phyloP scores from a whole-genome alignment of 1,139 yeast genomes.

The Candida neerlandica region DNA sequence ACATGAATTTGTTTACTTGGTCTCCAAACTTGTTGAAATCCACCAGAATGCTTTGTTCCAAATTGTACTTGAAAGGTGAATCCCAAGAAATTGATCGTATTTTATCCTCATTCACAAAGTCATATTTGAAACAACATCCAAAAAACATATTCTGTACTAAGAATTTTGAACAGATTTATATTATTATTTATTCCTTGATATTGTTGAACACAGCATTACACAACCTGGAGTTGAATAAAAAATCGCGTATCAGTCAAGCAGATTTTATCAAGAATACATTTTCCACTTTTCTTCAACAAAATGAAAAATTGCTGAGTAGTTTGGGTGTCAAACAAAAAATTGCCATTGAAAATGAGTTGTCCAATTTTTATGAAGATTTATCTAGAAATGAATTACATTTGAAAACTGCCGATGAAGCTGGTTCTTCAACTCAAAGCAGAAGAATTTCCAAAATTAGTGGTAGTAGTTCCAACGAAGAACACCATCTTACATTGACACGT shows the following conservation, averaged over 20 bases:
- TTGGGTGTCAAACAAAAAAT: no score
- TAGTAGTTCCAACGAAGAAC: not conserved
- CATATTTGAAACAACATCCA: constrained; percentile 62
- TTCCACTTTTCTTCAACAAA: constrained; percentile 43
- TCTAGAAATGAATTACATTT: no score
- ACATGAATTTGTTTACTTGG: constrained; percentile 55
- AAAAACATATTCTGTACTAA: constrained; percentile 50
- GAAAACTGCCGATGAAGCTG: constrained; percentile 14
- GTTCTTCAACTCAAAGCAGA: constrained; percentile 5
- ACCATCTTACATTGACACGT: constrained; percentile 28
- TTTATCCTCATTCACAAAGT: constrained; percentile 66
- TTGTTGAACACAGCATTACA: constrained; percentile 73
- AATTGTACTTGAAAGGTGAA: constrained; percentile 76
- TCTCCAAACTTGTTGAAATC: constrained; percentile 53
- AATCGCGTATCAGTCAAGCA: constrained; percentile 43
- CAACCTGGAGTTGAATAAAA: constrained; percentile 47
- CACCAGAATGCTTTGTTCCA: constrained; percentile 62
- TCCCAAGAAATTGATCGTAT: constrained; percentile 81
- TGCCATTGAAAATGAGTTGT: constrained; percentile 37
- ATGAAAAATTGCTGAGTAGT: no score
- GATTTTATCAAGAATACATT: constrained; percentile 63
- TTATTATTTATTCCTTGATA: constrained; percentile 72
- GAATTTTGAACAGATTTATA: constrained; percentile 66
- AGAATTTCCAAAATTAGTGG: constrained; percentile 6
- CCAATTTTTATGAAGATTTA: no score